phyloP scores from a whole-genome alignment of 768 basidiomycete species.

The Boletus rubropictus region DNA sequence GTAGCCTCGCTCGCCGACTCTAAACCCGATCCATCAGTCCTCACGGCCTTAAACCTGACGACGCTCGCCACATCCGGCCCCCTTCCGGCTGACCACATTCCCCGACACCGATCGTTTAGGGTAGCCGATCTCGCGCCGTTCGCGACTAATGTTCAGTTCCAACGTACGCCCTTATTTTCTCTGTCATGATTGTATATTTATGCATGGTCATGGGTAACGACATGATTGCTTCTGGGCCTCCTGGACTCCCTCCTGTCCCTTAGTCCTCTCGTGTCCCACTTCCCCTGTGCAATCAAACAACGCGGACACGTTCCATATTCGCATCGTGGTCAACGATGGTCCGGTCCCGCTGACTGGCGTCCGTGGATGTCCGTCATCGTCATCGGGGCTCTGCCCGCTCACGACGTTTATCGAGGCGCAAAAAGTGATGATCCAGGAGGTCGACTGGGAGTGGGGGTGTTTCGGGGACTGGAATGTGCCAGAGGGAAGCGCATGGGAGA shows the following conservation, averaged over 20 bases:
- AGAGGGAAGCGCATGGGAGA: conserved; percentile 62
- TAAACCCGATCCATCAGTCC: conserved; percentile 38
- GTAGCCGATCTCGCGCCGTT: conserved; percentile 79
- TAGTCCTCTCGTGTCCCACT: conserved; percentile 56
- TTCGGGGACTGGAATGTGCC: conserved; percentile 71
- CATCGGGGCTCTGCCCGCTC: conserved; percentile 66
- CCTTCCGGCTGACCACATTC: conserved; percentile 69
- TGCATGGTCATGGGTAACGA: neutral
- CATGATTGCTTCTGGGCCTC: neutral
- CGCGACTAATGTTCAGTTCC: conserved; percentile 84
- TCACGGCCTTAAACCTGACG: conserved; percentile 82
- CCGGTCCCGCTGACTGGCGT: conserved; percentile 76
- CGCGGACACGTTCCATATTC: conserved; percentile 51
- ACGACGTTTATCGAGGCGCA: conserved; percentile 65
- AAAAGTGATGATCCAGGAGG: conserved; percentile 55
- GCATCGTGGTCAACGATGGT: conserved; percentile 85
- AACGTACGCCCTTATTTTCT: conserved; percentile 47
- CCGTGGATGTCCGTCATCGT: conserved; percentile 59
- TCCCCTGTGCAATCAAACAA: conserved; percentile 7
- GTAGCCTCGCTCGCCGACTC: neutral
- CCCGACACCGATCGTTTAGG: conserved; percentile 58
- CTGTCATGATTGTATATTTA: neutral
- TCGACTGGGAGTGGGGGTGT: conserved; percentile 76
- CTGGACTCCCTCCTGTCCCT: neutral
- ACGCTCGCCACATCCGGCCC: conserved; percentile 69